phyloP scores from a whole-genome alignment of 2,329 filamentous ascomycete genomes.

The Rosellinia necatrix region DNA sequence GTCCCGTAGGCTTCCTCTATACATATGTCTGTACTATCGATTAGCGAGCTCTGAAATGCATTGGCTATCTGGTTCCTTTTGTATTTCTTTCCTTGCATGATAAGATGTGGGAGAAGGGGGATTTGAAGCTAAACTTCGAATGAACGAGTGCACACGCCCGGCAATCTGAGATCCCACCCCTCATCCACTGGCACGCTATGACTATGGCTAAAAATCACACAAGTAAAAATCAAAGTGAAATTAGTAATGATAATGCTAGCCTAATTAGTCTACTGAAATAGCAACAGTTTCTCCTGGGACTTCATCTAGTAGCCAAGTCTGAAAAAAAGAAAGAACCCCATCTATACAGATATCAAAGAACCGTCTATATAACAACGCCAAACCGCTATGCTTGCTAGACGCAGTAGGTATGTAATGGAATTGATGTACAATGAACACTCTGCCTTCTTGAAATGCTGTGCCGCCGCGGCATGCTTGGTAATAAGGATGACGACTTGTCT shows the following conservation, averaged over 20 bases:
- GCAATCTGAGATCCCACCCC: too few relatives aligned
- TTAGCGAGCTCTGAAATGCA: too few relatives aligned
- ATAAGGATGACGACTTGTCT: neutral
- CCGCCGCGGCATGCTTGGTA: neutral
- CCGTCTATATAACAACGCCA: constrained; percentile 14
- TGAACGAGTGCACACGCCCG: too few relatives aligned
- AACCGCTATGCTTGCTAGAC: constrained; percentile 2
- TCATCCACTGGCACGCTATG: too few relatives aligned
- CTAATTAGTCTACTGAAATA: neutral
- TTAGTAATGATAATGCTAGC: neutral
- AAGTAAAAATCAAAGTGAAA: too few relatives aligned
- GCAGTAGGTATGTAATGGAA: constrained; percentile 11
- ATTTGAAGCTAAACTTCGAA: too few relatives aligned
- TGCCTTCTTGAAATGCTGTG: neutral
- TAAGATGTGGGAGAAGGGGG: too few relatives aligned
- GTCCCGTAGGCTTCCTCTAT: too few relatives aligned
- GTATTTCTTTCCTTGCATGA: too few relatives aligned
- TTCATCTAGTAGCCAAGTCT: neutral
- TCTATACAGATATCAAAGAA: neutral
- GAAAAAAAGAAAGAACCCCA: neutral
- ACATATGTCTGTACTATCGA: too few relatives aligned
- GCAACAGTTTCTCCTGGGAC: neutral
- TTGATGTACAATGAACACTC: neutral
- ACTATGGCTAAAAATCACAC: too few relatives aligned
- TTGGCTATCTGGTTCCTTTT: too few relatives aligned